Evolutionary conservation across 2,329 filamentous ascomycete species (phyloP).

Genomic region (Stachybotrys chartarum): DNA sequence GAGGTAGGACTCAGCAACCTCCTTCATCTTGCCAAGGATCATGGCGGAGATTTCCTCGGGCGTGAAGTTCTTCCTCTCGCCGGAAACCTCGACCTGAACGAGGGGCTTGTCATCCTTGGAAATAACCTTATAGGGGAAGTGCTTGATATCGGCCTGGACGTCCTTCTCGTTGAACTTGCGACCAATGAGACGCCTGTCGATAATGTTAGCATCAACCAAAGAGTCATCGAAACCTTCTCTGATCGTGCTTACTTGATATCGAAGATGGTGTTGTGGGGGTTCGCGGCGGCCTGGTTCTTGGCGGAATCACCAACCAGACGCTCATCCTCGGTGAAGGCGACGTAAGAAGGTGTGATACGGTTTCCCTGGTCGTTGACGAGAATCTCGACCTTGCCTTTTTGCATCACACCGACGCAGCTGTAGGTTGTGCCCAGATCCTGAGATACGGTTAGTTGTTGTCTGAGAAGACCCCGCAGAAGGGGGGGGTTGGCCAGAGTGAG

Average conservation of each 20-base stretch:
- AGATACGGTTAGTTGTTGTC: neutral
- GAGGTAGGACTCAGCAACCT: conserved; percentile 70
- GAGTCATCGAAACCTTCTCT: neutral
- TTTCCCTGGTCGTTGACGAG: conserved; percentile 95
- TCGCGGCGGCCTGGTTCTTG: conserved; percentile 86
- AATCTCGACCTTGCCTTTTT: conserved; percentile 91
- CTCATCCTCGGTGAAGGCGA: conserved; percentile 95
- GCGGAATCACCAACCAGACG: conserved; percentile 94
- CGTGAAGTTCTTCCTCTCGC: conserved; percentile 64
- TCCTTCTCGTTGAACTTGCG: conserved; percentile 80
- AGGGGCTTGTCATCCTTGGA: conserved; percentile 86
- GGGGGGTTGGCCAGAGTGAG: conserved; percentile 3
- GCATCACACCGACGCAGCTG: conserved; percentile 92
- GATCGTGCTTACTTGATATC: conserved; percentile 71
- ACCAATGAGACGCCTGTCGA: conserved; percentile 67
- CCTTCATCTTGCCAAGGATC: conserved; percentile 80
- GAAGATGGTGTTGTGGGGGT: conserved; percentile 70
- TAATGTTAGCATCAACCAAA: conserved; percentile 10
- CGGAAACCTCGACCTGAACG: conserved; percentile 66
- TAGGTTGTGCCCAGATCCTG: conserved; percentile 81
- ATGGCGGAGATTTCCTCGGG: conserved; percentile 77
- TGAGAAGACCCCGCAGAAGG: conserved; percentile 1
- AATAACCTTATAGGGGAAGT: conserved; percentile 94
- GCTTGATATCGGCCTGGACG: conserved; percentile 90
- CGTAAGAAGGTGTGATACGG: conserved; percentile 91